phyloP scores from a whole-genome alignment of 2,329 filamentous ascomycete genomes.

The Hirsutella thompsonii region DNA sequence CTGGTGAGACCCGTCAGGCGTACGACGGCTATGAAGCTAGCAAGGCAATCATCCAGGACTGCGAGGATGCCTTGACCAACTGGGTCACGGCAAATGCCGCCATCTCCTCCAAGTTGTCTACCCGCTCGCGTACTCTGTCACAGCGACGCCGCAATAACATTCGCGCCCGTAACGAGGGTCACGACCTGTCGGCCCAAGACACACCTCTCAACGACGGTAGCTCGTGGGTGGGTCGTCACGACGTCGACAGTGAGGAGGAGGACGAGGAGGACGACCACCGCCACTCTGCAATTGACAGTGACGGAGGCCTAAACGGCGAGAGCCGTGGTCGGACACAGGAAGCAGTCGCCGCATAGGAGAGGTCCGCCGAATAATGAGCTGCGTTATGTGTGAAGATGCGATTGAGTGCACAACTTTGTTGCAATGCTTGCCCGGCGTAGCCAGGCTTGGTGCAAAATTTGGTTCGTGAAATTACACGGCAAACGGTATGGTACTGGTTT shows the following conservation, averaged over 20 bases:
- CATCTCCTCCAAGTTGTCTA: conserved; percentile 76
- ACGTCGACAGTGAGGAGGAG: conserved; percentile 51
- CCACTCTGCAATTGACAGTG: conserved; percentile 37
- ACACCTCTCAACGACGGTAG: conserved; percentile 64
- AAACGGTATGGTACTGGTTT: neutral
- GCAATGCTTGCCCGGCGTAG: neutral
- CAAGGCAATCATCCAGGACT: conserved; percentile 98
- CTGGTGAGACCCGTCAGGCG: conserved; percentile 86
- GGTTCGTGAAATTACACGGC: neutral
- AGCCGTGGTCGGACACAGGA: conserved; percentile 42
- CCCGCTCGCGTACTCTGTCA: conserved; percentile 75
- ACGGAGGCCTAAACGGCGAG: conserved; percentile 41
- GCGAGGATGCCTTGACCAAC: conserved; percentile 92
- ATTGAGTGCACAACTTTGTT: too few species aligned
- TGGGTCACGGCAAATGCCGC: conserved; percentile 89
- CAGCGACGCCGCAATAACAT: conserved; percentile 69
- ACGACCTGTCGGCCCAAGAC: conserved; percentile 77
- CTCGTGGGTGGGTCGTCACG: conserved; percentile 71
- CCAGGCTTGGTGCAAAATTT: neutral
- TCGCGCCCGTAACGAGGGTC: conserved; percentile 51
- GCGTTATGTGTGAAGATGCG: neutral
- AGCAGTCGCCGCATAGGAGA: conserved; percentile 29
- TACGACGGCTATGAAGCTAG: conserved; percentile 98
- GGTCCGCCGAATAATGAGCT: neutral
- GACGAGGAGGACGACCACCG: conserved; percentile 42